Evolutionary conservation across 2,329 filamentous ascomycete genomes (phyloP).

Genomic region (Penicillium sp.): DNA sequence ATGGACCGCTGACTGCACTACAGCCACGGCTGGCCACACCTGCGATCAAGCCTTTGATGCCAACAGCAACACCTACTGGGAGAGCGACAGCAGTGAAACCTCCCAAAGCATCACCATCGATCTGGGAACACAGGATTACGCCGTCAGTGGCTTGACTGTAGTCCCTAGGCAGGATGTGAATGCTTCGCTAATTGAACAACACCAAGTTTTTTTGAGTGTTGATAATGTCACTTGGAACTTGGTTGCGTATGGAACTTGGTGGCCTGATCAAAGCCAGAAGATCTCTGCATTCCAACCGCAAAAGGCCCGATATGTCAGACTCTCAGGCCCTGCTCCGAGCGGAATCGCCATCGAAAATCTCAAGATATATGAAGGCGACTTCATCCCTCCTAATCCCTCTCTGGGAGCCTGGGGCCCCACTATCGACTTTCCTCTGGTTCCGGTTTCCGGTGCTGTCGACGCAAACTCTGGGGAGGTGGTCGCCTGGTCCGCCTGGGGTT

Average conservation of each 20-base stretch:
- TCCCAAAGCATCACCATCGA: background rate
- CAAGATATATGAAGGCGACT: conserved; percentile 5
- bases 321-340: conserved; percentile 1
- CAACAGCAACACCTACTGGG: background rate
- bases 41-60: conserved; percentile 1
- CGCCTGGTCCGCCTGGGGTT: conserved; percentile 19
- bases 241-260: conserved; percentile 16
- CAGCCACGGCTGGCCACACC: background rate
- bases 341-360: conserved; percentile 13
- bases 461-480: conserved; percentile 11
- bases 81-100: background rate
- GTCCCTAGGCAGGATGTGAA: background rate
- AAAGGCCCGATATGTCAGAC: conserved; percentile 5
- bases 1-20: background rate
- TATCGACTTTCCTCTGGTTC: conserved; percentile 27
- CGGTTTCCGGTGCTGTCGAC: conserved; percentile 23
- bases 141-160: background rate
- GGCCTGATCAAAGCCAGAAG: conserved; percentile 11
- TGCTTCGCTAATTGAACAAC: background rate
- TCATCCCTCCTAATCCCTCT: conserved; percentile 5
- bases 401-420: conserved; percentile 27
- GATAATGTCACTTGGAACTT: conserved; percentile 4
- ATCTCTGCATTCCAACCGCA: conserved; percentile 12
- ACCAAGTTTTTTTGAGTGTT: background rate
- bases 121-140: background rate